These are phyloP conservation scores for Aspergillus sp. DNA, from an alignment of 2,329 filamentous ascomycete genomes.

Conservation along the genomic window DNA sequence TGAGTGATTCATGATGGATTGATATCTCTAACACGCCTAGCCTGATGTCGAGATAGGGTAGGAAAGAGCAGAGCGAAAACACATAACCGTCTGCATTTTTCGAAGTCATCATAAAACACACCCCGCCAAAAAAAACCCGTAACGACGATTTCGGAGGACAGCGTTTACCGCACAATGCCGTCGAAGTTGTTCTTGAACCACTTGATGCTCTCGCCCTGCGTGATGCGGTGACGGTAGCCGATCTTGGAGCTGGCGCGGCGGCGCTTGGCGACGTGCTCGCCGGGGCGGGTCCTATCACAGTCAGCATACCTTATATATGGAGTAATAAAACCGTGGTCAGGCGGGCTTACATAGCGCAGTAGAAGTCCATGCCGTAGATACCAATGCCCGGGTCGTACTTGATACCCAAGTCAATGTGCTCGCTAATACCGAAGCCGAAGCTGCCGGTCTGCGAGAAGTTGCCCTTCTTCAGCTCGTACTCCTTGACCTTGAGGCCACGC, in stretches of 20 bases:
- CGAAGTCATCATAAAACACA: slow-evolving; percentile 24
- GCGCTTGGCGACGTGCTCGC: slow-evolving; percentile 94
- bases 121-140: slow-evolving; percentile 15
- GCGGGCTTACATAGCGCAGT: slow-evolving; percentile 99
- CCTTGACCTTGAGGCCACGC: slow-evolving; percentile 99
- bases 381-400: slow-evolving; percentile 98
- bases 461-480: slow-evolving; percentile 98
- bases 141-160: slow-evolving; percentile 5
- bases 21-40: slow-evolving; percentile 34
- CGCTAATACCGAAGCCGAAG: slow-evolving; percentile 99
- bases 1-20: slow-evolving; percentile 19
- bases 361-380: slow-evolving; percentile 99
- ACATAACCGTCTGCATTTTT: slow-evolving; percentile 16
- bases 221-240: slow-evolving; percentile 85
- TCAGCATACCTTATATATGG: not conserved
- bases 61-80: slow-evolving; percentile 17
- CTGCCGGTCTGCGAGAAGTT: slow-evolving; percentile 99
- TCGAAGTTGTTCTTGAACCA: slow-evolving; percentile 98
- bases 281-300: slow-evolving; percentile 68
- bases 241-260: slow-evolving; percentile 80
- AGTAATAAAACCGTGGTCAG: slow-evolving; percentile 31
- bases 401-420: slow-evolving; percentile 99
- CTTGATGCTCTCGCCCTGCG: slow-evolving; percentile 89
- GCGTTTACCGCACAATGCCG: slow-evolving; percentile 91
- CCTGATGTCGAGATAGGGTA: slow-evolving; percentile 29